Base-by-base conservation (phyloP, 352 stramenopile species). In the Pythium rishiriense region DNA sequence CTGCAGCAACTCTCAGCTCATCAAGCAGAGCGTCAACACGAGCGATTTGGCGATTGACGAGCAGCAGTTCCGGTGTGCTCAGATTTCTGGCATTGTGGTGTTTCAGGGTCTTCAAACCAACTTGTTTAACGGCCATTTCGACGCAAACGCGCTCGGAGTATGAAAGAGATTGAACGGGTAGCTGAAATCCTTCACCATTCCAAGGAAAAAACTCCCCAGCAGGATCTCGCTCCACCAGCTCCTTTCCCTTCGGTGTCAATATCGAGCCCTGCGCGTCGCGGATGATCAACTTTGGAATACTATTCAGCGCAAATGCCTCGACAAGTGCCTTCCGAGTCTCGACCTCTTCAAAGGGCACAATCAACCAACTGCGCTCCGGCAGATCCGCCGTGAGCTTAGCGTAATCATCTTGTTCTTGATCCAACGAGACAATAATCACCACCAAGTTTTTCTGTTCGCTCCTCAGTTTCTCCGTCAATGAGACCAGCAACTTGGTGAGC, bases 361-460 rank as follows among this genome's bases (percentile, higher is more conserved):
- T 68, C 1, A 87, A 54, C 87, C 87, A 96, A 14, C 76, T 79
- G 25, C 82, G 60, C 0, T 43, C 57, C 4, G 85, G 85, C 25
- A 94, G 58, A n/a, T 79, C 80, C 4, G 74, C 74, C 17, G 82
- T 69, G 2, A 93, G 62, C 15, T 72, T 62, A 1, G 74, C 69
- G 25, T 79, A 94, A 10, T 85, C 83, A 19, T 73, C 60, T 47
- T 85, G 73, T 10, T 89, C 79, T 60, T 86, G 70, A 47, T 96
- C 87, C 35, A 90, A 71, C 4, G 85, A 90, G 1, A 96, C 78
- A 4, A 94, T 67, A 54, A 96, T 87, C n/a, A 93, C 61, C 43
- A 78, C 68, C 29, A 96, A 78, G 22, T 79, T 75, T 43, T 88
- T 82, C 33, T 70, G 65, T 11, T 73, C 26, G 4, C n/a, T 31